Percentiles rank a stretch among this genome's conserved stretches.
These are phyloP conservation scores for Epithemia pelagica DNA, from an alignment of 108 stramenopile genomes.

Conservation along the genomic window DNA sequence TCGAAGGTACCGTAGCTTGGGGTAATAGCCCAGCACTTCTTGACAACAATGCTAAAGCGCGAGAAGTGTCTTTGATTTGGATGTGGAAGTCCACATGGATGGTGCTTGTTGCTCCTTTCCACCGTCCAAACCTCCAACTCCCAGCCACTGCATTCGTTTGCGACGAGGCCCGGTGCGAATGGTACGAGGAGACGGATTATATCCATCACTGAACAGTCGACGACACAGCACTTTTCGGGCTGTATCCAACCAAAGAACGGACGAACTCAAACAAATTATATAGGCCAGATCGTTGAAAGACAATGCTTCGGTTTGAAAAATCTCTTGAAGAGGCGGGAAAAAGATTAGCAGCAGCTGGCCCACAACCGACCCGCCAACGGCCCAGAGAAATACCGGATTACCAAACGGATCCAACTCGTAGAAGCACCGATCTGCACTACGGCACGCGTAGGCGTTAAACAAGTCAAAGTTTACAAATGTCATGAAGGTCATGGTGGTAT, in stretches of 20 bases:
- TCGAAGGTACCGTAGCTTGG: too few relatives aligned
- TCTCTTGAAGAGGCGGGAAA: conserved; percentile 80
- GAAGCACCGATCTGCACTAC: conserved; percentile 70
- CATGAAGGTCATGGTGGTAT: conserved; percentile 98
- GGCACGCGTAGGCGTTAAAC: conserved; percentile 93
- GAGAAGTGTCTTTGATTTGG: conserved; percentile 3
- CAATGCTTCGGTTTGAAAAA: conserved; percentile 93
- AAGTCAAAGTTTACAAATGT: conserved; percentile 95
- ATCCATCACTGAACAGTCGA: conserved; percentile 62
- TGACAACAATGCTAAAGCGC: too few relatives aligned
- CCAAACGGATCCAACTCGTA: conserved; percentile 72
- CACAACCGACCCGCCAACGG: conserved; percentile 71
- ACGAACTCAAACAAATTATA: conserved; percentile 71
- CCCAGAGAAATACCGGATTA: conserved; percentile 87
- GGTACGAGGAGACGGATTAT: conserved; percentile 16
- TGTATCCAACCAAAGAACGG: conserved; percentile 79
- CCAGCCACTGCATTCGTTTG: neutral
- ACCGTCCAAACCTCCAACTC: neutral
- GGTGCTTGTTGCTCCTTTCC: neutral
- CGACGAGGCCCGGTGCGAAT: neutral
- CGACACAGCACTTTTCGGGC: conserved; percentile 83
- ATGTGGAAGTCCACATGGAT: neutral
- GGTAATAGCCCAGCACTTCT: too few relatives aligned
- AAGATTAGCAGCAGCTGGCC: conserved; percentile 92
- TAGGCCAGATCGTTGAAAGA: conserved; percentile 65